Evolutionary conservation across 2,329 filamentous ascomycete species (phyloP), one percentile per base, ranked within the genome.

Genomic region (Arthrobotrys megalospora): DNA sequence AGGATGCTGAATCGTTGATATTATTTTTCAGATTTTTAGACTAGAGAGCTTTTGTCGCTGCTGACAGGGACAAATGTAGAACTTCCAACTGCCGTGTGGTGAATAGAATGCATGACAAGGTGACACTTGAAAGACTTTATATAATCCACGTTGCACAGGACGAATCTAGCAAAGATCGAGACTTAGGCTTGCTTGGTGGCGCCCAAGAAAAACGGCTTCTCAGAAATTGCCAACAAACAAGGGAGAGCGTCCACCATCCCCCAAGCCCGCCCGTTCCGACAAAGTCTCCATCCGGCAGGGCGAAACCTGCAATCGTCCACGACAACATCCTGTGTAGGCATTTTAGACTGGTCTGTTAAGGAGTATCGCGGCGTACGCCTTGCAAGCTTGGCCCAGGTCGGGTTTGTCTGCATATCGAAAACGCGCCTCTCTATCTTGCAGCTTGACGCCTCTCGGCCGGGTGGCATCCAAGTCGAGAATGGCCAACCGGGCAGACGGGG

Each of bases 81-180:
- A 45, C n/a, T 16, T 62, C 50, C 41, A 70, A 70, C 67, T 71
- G 67, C 67, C 55, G 67, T 55, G 19, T 48, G 14, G 45, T 7
- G 45, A 63, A 21, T 21, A 36, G 2, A 16, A 52, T 38, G 16
- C 12, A 28, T 21, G 38, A 38, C 24, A 38, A 10, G 16, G 48
- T 43, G 21, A 38, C 24, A 50, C 32, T 0, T 3, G 11, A 53
- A 19, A 7, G 63, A 6, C 19, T 67, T 38, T 53, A 67, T 67
- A 53, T 53, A 38, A 43, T 43, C 16, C 21, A 67, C 11, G 8
- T 43, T 21, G 34, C 0, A 21, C 28, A 60, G 7, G 16, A 21
- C 36, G 36, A 10, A 60, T 60, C 5, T 8, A 60, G 16, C 36
- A 43, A 43, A 41, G 36, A n/a, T 24, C 55, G n/a, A 38, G 32